Percentiles rank a stretch among this genome's conserved stretches.
Evolutionary conservation across 441 rosid genomes (phyloP).

Genomic region (Macaranga tanarius): DNA sequence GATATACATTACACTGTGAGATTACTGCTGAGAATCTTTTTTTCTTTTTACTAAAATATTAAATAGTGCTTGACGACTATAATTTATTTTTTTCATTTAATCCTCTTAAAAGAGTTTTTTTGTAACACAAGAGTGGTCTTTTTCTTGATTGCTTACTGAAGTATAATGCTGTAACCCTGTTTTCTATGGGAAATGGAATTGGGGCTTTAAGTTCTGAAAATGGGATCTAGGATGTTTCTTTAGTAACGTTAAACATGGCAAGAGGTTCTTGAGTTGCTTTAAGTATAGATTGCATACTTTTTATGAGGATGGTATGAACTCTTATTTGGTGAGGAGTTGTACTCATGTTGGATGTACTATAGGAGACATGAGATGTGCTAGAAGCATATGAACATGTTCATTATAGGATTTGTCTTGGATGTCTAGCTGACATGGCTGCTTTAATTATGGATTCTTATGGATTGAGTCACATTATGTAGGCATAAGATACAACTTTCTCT

Average conservation of each 20-base stretch:
- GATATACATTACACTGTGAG: slow-evolving; percentile 95
- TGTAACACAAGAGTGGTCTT: neutral
- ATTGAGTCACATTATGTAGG: neutral
- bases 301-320: neutral
- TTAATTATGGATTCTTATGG: neutral
- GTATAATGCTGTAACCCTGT: neutral
- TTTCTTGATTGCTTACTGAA: neutral
- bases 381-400: neutral
- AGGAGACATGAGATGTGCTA: neutral
- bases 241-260: neutral
- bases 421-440: neutral
- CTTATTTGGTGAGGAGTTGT: neutral
- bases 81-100: neutral
- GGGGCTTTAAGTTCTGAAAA: neutral
- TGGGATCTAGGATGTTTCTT: neutral
- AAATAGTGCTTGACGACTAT: slow-evolving; percentile 6
- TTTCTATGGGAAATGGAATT: neutral
- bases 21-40: slow-evolving; percentile 11
- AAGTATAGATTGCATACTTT: neutral
- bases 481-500: neutral
- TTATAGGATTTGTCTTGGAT: neutral
- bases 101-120: neutral
- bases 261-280: neutral
- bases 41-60: neutral
- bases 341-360: neutral